phyloP scores from a whole-genome alignment of 2,329 filamentous ascomycete species.

The Chaetomium strumarium region DNA sequence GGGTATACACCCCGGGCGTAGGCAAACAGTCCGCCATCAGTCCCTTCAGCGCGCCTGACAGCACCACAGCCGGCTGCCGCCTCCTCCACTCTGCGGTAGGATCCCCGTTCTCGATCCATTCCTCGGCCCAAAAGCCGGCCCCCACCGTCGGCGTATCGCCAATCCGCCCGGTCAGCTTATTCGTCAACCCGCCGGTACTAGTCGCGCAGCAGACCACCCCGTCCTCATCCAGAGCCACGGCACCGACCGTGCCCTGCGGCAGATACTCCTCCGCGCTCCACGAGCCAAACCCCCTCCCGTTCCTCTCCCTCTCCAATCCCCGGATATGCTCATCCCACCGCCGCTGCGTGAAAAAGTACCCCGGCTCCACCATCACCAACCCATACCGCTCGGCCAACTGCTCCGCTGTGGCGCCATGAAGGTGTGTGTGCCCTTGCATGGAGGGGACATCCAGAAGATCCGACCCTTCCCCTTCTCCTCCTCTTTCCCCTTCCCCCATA shows the following conservation, averaged over 20 bases:
- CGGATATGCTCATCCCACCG: constrained; percentile 64
- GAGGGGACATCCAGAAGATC: constrained; percentile 42
- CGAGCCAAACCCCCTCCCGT: constrained; percentile 35
- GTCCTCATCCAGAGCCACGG: constrained; percentile 71
- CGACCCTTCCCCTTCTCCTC: neutral
- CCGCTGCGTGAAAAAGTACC: constrained; percentile 72
- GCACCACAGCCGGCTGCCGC: constrained; percentile 32
- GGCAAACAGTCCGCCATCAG: constrained; percentile 57
- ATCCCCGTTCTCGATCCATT: constrained; percentile 56
- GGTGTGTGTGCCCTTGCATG: constrained; percentile 63
- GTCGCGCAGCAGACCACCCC: constrained; percentile 67
- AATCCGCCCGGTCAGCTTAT: constrained; percentile 78
- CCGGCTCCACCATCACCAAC: constrained; percentile 60
- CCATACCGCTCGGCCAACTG: constrained; percentile 61
- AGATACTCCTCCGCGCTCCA: constrained; percentile 63
- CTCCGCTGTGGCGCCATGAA: constrained; percentile 65
- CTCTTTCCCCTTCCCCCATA: constrained; percentile 9
- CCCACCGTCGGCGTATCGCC: constrained; percentile 82
- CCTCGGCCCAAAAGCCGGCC: constrained; percentile 85
- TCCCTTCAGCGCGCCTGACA: constrained; percentile 40
- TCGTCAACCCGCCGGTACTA: constrained; percentile 74
- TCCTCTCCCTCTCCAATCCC: constrained; percentile 44
- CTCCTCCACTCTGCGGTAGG: constrained; percentile 2
- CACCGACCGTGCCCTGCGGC: constrained; percentile 79
- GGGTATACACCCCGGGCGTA: constrained; percentile 38